phyloP scores from a whole-genome alignment of 2,329 filamentous ascomycete species.

The Xylaria sp. region DNA sequence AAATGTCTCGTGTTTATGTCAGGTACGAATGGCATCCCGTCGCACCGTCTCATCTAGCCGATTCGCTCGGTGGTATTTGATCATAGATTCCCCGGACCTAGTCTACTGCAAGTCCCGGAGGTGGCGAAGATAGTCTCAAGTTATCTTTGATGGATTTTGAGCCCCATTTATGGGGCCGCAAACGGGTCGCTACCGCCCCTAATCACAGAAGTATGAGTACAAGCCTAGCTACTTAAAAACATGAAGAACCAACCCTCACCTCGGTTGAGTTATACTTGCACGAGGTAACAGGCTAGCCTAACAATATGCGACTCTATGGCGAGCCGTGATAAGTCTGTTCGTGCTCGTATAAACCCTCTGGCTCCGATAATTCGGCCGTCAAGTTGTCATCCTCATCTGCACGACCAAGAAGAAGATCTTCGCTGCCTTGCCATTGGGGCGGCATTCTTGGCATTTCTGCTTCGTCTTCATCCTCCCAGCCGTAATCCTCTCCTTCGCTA shows the following conservation, averaged over 20 bases:
- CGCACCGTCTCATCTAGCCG: conserved; percentile 23
- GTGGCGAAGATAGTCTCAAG: conserved; percentile 12
- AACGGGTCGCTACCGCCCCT: conserved; percentile 16
- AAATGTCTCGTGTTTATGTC: conserved; percentile 1
- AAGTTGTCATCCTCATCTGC: conserved; percentile 55
- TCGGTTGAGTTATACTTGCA: conserved; percentile 13
- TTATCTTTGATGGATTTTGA: conserved; percentile 8
- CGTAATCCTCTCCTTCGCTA: conserved; percentile 75
- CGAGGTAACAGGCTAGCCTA: conserved; percentile 27
- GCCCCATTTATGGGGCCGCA: conserved; percentile 25
- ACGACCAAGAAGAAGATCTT: conserved; percentile 67
- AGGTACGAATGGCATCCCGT: conserved; percentile 7
- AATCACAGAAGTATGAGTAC: conserved; percentile 14
- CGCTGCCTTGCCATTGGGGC: conserved; percentile 75
- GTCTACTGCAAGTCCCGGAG: conserved; percentile 7
- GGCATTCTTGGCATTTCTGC: conserved; percentile 67
- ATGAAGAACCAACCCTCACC: conserved; percentile 20
- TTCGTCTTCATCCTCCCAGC: conserved; percentile 75
- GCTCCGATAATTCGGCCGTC: conserved; percentile 45
- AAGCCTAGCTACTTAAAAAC: conserved; percentile 18
- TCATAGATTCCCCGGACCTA: conserved; percentile 26
- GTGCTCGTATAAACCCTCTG: conserved; percentile 25
- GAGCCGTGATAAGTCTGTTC: conserved; percentile 14
- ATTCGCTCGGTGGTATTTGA: conserved; percentile 32
- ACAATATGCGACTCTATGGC: conserved; percentile 16